Conservation (phyloP, 495 filamentous ascomycete species). For the Daldinia loculata region DNA sequence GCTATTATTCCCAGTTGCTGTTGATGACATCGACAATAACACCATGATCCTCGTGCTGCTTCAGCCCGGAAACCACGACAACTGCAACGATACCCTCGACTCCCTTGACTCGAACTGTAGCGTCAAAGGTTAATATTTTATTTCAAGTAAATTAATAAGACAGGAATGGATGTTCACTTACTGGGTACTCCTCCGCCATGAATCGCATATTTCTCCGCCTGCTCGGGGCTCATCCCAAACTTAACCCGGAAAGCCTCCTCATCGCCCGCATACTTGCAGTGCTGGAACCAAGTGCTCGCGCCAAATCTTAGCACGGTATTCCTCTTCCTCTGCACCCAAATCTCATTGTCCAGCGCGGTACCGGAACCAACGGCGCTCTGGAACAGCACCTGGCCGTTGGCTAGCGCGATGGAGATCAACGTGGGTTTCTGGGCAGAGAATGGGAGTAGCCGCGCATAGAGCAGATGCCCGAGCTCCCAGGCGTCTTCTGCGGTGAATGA, state of each 20-base stretch:
- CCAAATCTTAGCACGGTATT: constrained; percentile 73
- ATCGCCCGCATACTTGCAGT: constrained; percentile 64
- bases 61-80: constrained; percentile 77
- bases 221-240: constrained; percentile 61
- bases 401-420: constrained; percentile 71
- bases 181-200: constrained; percentile 77
- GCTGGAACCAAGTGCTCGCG: constrained; percentile 70
- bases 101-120: constrained; percentile 64
- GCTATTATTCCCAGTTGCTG: constrained; percentile 51
- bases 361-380: constrained; percentile 60
- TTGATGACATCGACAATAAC: constrained; percentile 72
- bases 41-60: constrained; percentile 80
- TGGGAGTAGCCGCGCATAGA: constrained; percentile 67
- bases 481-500: constrained; percentile 73
- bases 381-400: constrained; percentile 61
- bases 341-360: constrained; percentile 68
- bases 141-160: too few species aligned
- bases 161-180: constrained; percentile 5
- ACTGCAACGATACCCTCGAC: constrained; percentile 78
- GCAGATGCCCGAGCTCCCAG: constrained; percentile 69
- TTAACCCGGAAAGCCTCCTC: constrained; percentile 67
- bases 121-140: too few species aligned
- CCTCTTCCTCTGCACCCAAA: constrained; percentile 67
- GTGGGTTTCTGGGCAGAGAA: constrained; percentile 59
- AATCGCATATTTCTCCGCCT: constrained; percentile 71